Percentiles rank a stretch among this genome's conserved stretches.
phyloP scores from a whole-genome alignment of 2,329 filamentous ascomycete genomes.

The Lecanicillium sp. region DNA sequence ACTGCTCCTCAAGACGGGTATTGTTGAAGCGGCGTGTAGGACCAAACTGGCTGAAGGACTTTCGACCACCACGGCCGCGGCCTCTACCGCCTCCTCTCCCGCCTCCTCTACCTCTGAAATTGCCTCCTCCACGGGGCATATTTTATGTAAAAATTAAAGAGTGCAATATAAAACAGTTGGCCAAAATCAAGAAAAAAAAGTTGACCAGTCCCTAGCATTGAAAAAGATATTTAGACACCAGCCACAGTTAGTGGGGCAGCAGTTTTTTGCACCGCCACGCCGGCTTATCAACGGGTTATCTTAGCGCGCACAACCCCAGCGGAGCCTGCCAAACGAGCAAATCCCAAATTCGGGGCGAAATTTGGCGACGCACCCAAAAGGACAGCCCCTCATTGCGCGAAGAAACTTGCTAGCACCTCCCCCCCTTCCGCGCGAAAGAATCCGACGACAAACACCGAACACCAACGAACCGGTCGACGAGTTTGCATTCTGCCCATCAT shows the following conservation, averaged over 20 bases:
- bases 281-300: slow-evolving; percentile 39
- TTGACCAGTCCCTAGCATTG: slow-evolving; percentile 13
- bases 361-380: slow-evolving; percentile 20
- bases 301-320: slow-evolving; percentile 50
- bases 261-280: slow-evolving; percentile 23
- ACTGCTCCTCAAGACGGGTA: slow-evolving; percentile 30
- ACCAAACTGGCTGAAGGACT: slow-evolving; percentile 22
- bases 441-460: slow-evolving; percentile 14
- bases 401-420: slow-evolving; percentile 16
- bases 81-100: slow-evolving; percentile 23
- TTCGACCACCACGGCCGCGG: slow-evolving; percentile 28
- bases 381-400: slow-evolving; percentile 3
- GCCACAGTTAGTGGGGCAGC: slow-evolving; percentile 28
- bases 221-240: slow-evolving; percentile 21
- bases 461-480: slow-evolving; percentile 8
- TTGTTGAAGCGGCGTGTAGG: slow-evolving; percentile 32
- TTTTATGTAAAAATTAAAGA: slow-evolving; percentile 20
- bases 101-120: slow-evolving; percentile 28
- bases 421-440: slow-evolving; percentile 18
- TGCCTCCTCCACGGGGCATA: slow-evolving; percentile 30
- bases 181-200: slow-evolving; percentile 30
- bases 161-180: slow-evolving; percentile 1
- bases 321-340: slow-evolving; percentile 35
- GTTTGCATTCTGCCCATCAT: slow-evolving; percentile 53
- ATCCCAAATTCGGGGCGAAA: slow-evolving; percentile 38